Percentiles rank a stretch among this genome's conserved stretches.
Evolutionary conservation across 164 flowering plant species (phyloP).

Genomic region (Magnolia officinalis): DNA sequence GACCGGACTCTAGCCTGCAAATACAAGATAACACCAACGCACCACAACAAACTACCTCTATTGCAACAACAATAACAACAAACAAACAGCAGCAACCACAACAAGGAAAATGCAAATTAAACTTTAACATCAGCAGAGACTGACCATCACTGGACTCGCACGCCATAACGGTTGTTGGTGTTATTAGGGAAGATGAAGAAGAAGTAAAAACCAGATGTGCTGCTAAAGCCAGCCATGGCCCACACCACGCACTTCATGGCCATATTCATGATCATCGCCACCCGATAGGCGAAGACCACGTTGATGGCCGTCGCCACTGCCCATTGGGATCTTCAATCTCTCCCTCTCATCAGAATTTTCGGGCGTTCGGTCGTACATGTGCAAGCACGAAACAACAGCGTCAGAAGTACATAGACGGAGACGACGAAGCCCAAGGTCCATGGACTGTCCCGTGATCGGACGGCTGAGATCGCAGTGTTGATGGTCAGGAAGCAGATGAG

Average conservation of each 20-base stretch:
- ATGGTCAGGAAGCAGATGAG: background rate
- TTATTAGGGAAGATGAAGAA: background rate
- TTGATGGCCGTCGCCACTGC: background rate
- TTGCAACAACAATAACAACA: too few species aligned
- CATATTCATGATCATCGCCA: background rate
- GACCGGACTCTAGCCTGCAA: too few species aligned
- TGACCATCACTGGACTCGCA: too few species aligned
- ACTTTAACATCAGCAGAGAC: too few species aligned
- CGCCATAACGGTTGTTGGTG: too few species aligned
- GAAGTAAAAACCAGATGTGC: background rate
- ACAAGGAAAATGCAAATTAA: too few species aligned
- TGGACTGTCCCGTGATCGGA: background rate
- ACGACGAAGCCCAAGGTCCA: constrained; percentile 1
- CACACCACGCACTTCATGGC: background rate
- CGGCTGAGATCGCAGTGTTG: background rate
- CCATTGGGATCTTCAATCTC: background rate
- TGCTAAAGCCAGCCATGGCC: background rate
- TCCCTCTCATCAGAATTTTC: background rate
- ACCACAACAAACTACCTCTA: too few species aligned
- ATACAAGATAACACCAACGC: too few species aligned
- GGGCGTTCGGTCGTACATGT: background rate
- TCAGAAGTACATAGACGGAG: constrained; percentile 1
- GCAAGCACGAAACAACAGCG: background rate
- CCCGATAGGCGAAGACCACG: constrained; percentile 2
- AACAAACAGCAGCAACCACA: too few species aligned